A percentile compares a stretch with the other conserved stretches of the same genome.
phyloP scores from a whole-genome alignment of 2,329 filamentous ascomycete genomes.

The Podosphaera fusca region DNA sequence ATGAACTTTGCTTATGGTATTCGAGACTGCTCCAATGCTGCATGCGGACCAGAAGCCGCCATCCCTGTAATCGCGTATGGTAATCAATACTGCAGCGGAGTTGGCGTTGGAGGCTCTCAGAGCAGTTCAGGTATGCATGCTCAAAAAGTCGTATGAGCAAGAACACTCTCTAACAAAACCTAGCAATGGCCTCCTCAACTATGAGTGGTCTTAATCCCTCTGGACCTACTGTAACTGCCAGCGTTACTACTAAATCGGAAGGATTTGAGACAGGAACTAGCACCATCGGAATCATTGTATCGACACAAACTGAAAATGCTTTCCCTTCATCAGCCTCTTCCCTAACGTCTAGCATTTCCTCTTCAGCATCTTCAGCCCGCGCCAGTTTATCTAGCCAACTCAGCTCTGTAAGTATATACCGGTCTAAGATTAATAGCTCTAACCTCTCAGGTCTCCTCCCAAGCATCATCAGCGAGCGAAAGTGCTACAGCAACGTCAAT shows the following conservation, averaged over 20 bases:
- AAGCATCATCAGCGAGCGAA: slow-evolving; percentile 1
- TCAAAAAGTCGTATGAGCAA: neutral
- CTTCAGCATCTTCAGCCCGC: slow-evolving; percentile 3
- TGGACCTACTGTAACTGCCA: slow-evolving; percentile 1
- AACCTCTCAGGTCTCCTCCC: neutral
- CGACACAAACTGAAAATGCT: neutral
- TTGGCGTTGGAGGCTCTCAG: slow-evolving; percentile 1
- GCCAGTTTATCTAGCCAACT: slow-evolving; percentile 1
- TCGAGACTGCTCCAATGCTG: slow-evolving; percentile 23
- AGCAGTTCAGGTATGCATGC: neutral
- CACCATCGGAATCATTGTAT: slow-evolving; percentile 6
- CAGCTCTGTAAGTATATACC: neutral
- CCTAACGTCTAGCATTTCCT: slow-evolving; percentile 2
- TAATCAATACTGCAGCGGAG: slow-evolving; percentile 9
- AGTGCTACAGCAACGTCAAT: slow-evolving; percentile 6
- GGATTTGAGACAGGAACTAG: slow-evolving; percentile 7
- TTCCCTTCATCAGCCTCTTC: slow-evolving; percentile 4
- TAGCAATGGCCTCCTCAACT: neutral
- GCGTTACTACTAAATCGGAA: slow-evolving; percentile 7
- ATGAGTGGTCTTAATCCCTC: slow-evolving; percentile 3
- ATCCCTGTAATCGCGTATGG: slow-evolving; percentile 14
- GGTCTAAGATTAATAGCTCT: neutral
- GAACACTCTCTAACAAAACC: neutral
- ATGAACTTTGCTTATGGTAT: slow-evolving; percentile 23
- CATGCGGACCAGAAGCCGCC: slow-evolving; percentile 16